Conservation (phyloP, 1,284 basidiomycete species). For the Boletus mariae region DNA sequence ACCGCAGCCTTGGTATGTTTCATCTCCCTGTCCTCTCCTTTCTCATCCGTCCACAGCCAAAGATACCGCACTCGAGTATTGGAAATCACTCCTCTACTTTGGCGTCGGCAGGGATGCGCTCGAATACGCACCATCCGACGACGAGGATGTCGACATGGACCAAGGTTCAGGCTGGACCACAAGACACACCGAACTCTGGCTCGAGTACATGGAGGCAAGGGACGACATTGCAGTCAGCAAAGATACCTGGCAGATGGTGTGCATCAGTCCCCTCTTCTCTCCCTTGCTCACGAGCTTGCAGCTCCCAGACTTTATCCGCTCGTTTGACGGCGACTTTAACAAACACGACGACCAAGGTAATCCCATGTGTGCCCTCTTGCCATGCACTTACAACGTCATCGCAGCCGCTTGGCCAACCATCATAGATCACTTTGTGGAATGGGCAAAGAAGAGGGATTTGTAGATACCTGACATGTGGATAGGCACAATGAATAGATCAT, state of each 20-base stretch:
- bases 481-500: conserved; percentile 5
- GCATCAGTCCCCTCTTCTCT: background rate
- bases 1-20: conserved; percentile 61
- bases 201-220: conserved; percentile 72
- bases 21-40: background rate
- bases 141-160: conserved; percentile 37
- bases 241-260: conserved; percentile 92
- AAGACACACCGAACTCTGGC: conserved; percentile 77
- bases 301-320: conserved; percentile 81
- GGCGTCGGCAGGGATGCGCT: conserved; percentile 74
- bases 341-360: conserved; percentile 85
- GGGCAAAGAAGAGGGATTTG: conserved; percentile 42
- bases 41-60: conserved; percentile 41
- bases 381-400: background rate
- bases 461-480: background rate
- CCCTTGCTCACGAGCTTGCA: conserved; percentile 29
- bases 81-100: conserved; percentile 80
- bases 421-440: conserved; percentile 86
- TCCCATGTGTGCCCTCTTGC: background rate
- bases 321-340: conserved; percentile 76
- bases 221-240: conserved; percentile 84
- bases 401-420: conserved; percentile 87
- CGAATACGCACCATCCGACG: conserved; percentile 43
- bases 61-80: conserved; percentile 80
- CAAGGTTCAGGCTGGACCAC: conserved; percentile 59